phyloP scores from a whole-genome alignment of 2,329 filamentous ascomycete genomes.

The Hymenoscyphus linearis region DNA sequence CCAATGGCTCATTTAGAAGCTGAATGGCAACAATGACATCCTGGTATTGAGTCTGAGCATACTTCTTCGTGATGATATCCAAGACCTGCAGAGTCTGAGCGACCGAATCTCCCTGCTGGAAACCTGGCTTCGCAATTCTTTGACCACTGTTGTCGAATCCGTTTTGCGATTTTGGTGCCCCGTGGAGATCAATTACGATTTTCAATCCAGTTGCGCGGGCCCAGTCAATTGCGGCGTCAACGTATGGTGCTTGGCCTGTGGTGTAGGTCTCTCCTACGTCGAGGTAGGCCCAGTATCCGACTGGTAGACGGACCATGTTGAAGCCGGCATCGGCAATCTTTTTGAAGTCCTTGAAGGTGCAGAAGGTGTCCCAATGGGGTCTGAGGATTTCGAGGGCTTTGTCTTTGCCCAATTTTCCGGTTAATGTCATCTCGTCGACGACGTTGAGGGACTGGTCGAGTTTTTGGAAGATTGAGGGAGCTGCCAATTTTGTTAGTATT shows the following conservation, averaged over 20 bases:
- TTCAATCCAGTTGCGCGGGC: slow-evolving; percentile 46
- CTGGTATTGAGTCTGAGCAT: slow-evolving; percentile 45
- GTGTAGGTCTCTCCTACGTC: slow-evolving; percentile 45
- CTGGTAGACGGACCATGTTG: slow-evolving; percentile 53
- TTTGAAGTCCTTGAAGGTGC: slow-evolving; percentile 43
- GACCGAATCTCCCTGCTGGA: slow-evolving; percentile 43
- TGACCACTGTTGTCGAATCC: slow-evolving; percentile 59
- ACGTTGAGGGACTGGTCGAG: slow-evolving; percentile 29
- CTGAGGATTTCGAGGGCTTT: slow-evolving; percentile 46
- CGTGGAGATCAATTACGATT: slow-evolving; percentile 55
- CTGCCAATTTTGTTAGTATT: slow-evolving; percentile 3
- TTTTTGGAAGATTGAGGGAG: slow-evolving; percentile 48
- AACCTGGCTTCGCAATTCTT: slow-evolving; percentile 37
- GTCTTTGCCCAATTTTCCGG: slow-evolving; percentile 42
- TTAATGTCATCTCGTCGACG: slow-evolving; percentile 32
- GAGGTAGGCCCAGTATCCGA: slow-evolving; percentile 56
- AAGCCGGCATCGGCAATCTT: slow-evolving; percentile 52
- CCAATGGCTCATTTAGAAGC: slow-evolving; percentile 49
- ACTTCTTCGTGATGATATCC: slow-evolving; percentile 51
- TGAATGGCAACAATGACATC: slow-evolving; percentile 55
- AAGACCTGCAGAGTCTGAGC: slow-evolving; percentile 50
- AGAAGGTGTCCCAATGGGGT: slow-evolving; percentile 38
- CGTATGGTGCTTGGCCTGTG: slow-evolving; percentile 44
- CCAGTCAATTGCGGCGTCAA: slow-evolving; percentile 53
- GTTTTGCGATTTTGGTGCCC: slow-evolving; percentile 51